Percentiles rank a stretch among this genome's conserved stretches.
phyloP scores from a whole-genome alignment of 2,329 filamentous ascomycete genomes.

The Claviceps lovelessii region DNA sequence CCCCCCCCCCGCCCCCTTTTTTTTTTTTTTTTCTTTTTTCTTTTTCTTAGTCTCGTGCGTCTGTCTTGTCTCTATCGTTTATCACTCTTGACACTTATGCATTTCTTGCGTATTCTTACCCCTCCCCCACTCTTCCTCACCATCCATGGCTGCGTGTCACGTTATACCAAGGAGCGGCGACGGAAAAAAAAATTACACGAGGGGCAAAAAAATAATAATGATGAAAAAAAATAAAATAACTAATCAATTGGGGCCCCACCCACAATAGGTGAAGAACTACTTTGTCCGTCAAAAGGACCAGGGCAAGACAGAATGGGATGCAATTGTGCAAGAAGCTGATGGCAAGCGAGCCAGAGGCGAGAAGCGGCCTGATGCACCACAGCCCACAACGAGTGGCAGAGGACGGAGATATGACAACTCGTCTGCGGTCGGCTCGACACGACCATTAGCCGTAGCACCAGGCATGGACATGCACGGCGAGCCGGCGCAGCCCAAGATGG shows the following conservation, averaged over 20 bases:
- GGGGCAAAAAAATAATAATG: background rate
- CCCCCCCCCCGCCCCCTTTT: background rate
- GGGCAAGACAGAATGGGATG: constrained; percentile 43
- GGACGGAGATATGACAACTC: constrained; percentile 36
- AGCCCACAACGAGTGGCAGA: constrained; percentile 34
- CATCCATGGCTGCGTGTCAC: background rate
- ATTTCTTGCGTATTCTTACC: background rate
- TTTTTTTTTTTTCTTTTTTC: background rate
- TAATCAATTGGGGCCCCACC: background rate
- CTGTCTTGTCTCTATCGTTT: background rate
- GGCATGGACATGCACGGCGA: constrained; percentile 32
- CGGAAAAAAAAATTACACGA: background rate
- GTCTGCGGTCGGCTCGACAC: constrained; percentile 15
- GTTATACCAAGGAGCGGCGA: background rate
- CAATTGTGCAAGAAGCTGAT: constrained; percentile 46
- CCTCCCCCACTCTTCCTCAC: background rate
- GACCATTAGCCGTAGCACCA: constrained; percentile 34
- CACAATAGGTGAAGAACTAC: constrained; percentile 53
- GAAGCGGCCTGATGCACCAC: constrained; percentile 44
- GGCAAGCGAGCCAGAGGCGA: constrained; percentile 40
- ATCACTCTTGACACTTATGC: background rate
- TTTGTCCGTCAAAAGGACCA: constrained; percentile 49
- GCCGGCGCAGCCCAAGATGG: constrained; percentile 29
- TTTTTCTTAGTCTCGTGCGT: background rate
- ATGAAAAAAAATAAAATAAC: background rate